Evolutionary conservation across 805 yeast species (phyloP), one percentile per base, ranked within the genome.

Genomic region (Candida verbasci): DNA sequence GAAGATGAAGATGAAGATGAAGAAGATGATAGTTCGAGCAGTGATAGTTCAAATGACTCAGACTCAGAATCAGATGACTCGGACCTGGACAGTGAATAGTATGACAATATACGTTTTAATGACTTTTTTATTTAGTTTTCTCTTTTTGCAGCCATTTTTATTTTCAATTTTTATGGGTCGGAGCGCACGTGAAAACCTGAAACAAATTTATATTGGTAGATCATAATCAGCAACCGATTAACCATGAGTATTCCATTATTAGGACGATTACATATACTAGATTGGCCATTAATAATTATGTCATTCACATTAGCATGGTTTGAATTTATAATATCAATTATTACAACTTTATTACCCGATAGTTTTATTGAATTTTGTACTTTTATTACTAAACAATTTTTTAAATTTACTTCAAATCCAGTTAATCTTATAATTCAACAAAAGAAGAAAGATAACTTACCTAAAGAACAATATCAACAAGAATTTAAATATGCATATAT

Each of bases 281-380:
- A 78, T 48, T 74, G 79, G 68, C 69, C 74, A 2, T 55, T 75
- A 9, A 64, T 74, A 9, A 31, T 65, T 3, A 35, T 65, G 1
- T 70, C 76, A 8, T 56, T 78, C 34, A 14, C 68, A 6, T 52
- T 73, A 17, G 70, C 77, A 2, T 75, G 78, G 66, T 29, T 67
- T 3, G 84, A 78, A 45, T 69, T 66, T 32, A 45, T 71, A 9
- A 47, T 71, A 11, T 60, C 78, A 2, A 35, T 66, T 29, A 60
- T 76, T 34, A 67, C 80, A 3, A 51, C 55, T 30, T 35, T 69
- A 3, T 58, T 78, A 2, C 84, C 84, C 2, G 46, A 47, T 3
- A 47, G 60, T 1, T 50, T 74, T 11, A 63, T 76, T 15, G 44
- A 52, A 3, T 37, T 56, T 8, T 62, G 58, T 39, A 66, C 74